Conservation (phyloP, 805 yeast species). For the Yarrowia divulgata region DNA sequence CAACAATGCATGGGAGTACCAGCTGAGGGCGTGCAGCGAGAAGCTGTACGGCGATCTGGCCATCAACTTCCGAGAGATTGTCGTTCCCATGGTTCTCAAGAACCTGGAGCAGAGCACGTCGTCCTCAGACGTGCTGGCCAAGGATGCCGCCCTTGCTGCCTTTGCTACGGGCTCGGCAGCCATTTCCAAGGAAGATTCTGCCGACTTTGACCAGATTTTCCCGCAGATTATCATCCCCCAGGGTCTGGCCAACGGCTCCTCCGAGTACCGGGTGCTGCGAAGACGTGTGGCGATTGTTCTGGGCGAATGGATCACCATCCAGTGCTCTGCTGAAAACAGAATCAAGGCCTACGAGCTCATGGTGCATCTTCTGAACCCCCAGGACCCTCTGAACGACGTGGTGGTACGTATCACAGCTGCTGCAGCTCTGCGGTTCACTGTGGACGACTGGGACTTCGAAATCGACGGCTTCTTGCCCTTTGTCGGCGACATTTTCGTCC, state of each 20-base stretch:
- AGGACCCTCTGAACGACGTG: conserved; percentile 64
- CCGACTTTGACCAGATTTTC: conserved; percentile 73
- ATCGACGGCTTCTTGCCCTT: conserved; percentile 72
- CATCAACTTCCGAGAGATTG: conserved; percentile 62
- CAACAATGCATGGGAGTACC: conserved; percentile 79
- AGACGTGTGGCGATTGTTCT: conserved; percentile 80
- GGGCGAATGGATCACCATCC: conserved; percentile 78
- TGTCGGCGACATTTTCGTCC: conserved; percentile 59
- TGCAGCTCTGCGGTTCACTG: conserved; percentile 68
- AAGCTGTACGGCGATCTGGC: conserved; percentile 80
- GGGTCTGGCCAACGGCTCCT: conserved; percentile 54
- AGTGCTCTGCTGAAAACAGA: conserved; percentile 66
- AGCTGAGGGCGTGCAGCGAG: conserved; percentile 86
- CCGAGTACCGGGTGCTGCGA: conserved; percentile 67
- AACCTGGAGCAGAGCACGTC: conserved; percentile 58
- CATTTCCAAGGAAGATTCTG: conserved; percentile 59
- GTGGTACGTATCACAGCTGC: conserved; percentile 83
- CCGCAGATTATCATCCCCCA: conserved; percentile 72
- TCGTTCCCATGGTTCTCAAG: conserved; percentile 61
- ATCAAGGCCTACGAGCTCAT: conserved; percentile 66
- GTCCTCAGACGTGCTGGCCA: conserved; percentile 63
- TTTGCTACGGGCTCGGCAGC: conserved; percentile 78
- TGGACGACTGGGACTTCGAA: conserved; percentile 88
- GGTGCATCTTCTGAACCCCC: conserved; percentile 56
- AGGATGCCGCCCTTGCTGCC: conserved; percentile 82